Percentiles rank a stretch among this genome's conserved stretches.
phyloP scores from a whole-genome alignment of 352 stramenopile genomes.

The Phytophthora colocasiae region DNA sequence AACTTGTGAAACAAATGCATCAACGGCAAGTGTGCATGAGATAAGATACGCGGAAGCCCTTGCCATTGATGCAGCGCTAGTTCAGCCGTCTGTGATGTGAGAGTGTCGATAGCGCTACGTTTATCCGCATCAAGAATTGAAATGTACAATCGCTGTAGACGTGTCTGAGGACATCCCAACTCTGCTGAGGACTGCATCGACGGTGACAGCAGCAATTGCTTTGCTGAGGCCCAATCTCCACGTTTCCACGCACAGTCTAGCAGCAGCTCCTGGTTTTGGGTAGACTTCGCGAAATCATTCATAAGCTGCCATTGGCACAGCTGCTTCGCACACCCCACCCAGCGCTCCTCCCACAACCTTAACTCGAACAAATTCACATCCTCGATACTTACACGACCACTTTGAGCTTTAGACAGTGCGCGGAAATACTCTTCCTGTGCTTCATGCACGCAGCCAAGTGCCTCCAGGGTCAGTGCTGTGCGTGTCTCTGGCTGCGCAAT shows the following conservation, averaged over 20 bases:
- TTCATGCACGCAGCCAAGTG: slow-evolving; percentile 85
- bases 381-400: slow-evolving; percentile 72
- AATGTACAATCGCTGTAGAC: slow-evolving; percentile 89
- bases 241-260: slow-evolving; percentile 94
- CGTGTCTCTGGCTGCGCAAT: slow-evolving; percentile 78
- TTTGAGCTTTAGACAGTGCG: slow-evolving; percentile 80
- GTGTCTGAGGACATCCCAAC: slow-evolving; percentile 76
- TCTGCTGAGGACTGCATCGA: slow-evolving; percentile 72
- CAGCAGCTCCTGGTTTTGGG: slow-evolving; percentile 92
- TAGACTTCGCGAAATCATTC: slow-evolving; percentile 92
- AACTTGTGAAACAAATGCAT: slow-evolving; percentile 93
- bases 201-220: slow-evolving; percentile 74
- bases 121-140: slow-evolving; percentile 89
- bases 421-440: slow-evolving; percentile 91
- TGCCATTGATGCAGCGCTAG: slow-evolving; percentile 91
- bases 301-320: slow-evolving; percentile 94
- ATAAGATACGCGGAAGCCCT: slow-evolving; percentile 81
- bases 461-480: slow-evolving; percentile 77
- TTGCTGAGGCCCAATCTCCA: slow-evolving; percentile 88
- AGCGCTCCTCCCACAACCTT: slow-evolving; percentile 89
- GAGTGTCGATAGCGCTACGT: slow-evolving; percentile 63
- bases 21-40: slow-evolving; percentile 78
- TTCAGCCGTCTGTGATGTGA: slow-evolving; percentile 79
- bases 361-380: slow-evolving; percentile 90
- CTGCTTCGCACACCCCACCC: slow-evolving; percentile 92